A percentile compares a stretch with the other conserved stretches of the same genome.
Evolutionary conservation across 768 basidiomycete genomes (phyloP).

Genomic region (Tubosaeta brunneosetosa): DNA sequence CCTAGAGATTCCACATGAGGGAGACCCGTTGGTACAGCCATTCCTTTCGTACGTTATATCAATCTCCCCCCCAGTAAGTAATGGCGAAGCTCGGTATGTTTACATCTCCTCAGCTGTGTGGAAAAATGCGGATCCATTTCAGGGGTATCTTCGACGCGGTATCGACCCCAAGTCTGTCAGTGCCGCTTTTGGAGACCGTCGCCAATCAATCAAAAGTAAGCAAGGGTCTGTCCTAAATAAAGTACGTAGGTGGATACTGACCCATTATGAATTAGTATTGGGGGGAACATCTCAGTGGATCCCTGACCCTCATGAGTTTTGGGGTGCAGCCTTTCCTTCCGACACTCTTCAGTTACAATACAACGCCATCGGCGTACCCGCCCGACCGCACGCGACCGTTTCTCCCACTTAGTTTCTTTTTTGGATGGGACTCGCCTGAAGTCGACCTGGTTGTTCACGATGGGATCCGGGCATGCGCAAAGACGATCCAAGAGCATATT

Average conservation of each 20-base stretch:
- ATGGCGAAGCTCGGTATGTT: slow-evolving; percentile 1
- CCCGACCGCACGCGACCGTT: too few relatives aligned
- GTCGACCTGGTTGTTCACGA: slow-evolving; percentile 30
- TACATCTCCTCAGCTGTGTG: background rate
- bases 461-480: slow-evolving; percentile 36
- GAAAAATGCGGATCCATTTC: background rate
- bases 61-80: background rate
- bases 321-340: slow-evolving; percentile 50
- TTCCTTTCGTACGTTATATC: slow-evolving; percentile 16
- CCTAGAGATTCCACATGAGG: slow-evolving; percentile 8
- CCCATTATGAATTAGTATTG: slow-evolving; percentile 9
- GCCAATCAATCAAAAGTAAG: slow-evolving; percentile 16
- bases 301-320: background rate
- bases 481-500: slow-evolving; percentile 30
- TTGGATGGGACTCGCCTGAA: too few relatives aligned
- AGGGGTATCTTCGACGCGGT: slow-evolving; percentile 6
- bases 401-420: too few relatives aligned
- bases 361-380: slow-evolving; percentile 42
- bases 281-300: background rate
- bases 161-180: too few relatives aligned
- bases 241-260: background rate
- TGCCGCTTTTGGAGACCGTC: too few relatives aligned
- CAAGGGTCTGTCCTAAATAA: background rate
- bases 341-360: slow-evolving; percentile 34
- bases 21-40: slow-evolving; percentile 5